A percentile compares a stretch with the other conserved stretches of the same genome.
Conservation (phyloP, 305 asterid genomes). For the Euphrasia arctica region DNA sequence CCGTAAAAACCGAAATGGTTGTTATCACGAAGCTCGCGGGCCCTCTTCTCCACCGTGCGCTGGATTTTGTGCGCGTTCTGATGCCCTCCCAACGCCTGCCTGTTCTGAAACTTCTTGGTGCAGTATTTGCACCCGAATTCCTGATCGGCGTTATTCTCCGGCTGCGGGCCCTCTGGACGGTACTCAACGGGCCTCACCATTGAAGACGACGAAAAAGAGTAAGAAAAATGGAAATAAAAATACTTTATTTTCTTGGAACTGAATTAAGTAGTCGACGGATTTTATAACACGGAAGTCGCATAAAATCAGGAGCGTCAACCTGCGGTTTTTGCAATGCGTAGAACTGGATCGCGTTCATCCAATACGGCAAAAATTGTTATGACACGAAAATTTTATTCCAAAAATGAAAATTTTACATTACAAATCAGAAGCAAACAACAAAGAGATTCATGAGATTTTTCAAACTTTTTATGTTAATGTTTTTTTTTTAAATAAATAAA, state of each 20-base stretch:
- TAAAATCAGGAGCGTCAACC: too few relatives aligned
- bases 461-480: too few relatives aligned
- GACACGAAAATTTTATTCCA: too few relatives aligned
- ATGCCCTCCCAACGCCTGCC: background rate
- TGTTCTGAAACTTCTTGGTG: background rate
- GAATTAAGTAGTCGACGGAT: background rate
- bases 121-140: conserved; percentile 4
- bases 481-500: too few relatives aligned
- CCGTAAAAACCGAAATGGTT: background rate
- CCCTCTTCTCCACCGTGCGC: background rate
- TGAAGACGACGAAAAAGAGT: background rate
- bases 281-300: background rate
- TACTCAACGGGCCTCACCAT: background rate
- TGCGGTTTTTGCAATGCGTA: too few relatives aligned
- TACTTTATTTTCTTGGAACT: too few relatives aligned
- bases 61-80: background rate
- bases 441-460: too few relatives aligned
- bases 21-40: background rate
- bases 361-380: too few relatives aligned
- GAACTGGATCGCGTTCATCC: too few relatives aligned
- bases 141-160: background rate
- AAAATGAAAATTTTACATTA: too few relatives aligned
- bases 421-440: too few relatives aligned
- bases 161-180: background rate
- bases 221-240: too few relatives aligned